Conservation (phyloP, 176 grass and related monocot genomes). For the Coix lacrymajobi region DNA sequence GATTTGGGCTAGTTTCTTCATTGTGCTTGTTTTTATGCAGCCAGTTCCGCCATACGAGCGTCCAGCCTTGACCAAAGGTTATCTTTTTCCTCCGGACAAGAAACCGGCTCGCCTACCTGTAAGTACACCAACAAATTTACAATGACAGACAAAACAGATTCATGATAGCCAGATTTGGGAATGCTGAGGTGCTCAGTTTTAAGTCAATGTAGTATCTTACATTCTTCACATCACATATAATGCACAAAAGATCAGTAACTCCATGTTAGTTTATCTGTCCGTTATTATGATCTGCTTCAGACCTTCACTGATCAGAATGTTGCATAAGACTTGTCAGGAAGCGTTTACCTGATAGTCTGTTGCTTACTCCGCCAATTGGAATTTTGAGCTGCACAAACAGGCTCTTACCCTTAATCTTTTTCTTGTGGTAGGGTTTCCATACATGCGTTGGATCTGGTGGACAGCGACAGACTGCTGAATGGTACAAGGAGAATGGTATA, state of each 20-base stretch:
- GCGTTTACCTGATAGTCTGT: not conserved
- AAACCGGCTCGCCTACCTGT: constrained; percentile 91
- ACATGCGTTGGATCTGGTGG: constrained; percentile 90
- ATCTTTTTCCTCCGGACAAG: constrained; percentile 86
- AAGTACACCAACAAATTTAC: constrained; percentile 23
- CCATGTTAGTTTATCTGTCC: not conserved
- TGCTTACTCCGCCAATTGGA: not conserved
- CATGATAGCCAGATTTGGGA: not conserved
- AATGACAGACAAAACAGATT: not conserved
- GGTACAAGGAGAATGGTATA: constrained; percentile 88
- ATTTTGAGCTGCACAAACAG: not conserved
- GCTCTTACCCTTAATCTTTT: constrained; percentile 8
- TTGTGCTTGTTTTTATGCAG: constrained; percentile 33
- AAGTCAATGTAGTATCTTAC: not conserved
- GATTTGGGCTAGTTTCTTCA: not conserved
- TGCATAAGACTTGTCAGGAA: not conserved
- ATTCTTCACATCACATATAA: constrained; percentile 1
- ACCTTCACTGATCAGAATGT: not conserved
- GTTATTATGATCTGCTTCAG: not conserved
- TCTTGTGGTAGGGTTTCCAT: constrained; percentile 69
- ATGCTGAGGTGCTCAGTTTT: not conserved
- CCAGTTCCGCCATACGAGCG: constrained; percentile 78
- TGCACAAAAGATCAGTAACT: not conserved
- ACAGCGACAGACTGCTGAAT: constrained; percentile 70
- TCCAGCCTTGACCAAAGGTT: constrained; percentile 89